Base-by-base conservation (phyloP, 768 basidiomycete genomes). In the Trichaptum fuscoviolaceum region DNA sequence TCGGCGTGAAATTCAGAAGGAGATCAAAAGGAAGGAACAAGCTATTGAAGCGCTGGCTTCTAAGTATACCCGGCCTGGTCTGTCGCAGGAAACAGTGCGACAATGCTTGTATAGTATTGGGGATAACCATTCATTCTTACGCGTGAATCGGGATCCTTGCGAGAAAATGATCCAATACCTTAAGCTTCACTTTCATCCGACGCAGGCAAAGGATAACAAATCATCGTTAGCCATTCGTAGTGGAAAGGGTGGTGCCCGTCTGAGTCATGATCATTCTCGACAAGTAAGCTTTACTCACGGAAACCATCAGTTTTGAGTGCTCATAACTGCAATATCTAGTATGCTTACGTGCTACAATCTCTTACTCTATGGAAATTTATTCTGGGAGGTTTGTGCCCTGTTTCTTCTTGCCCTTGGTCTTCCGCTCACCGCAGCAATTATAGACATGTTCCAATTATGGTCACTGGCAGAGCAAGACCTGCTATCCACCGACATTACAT, bases 391-490 rank as follows among this genome's bases (percentile, higher is more conserved):
- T 69, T 57, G 82, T 67, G 15, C 27, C 35, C 57, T 57, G 8
- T 60, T n/a, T n/a, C n/a, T n/a, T 62, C 36, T 59, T 23, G 2
- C 20, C n/a, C 23, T 20, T 26, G 34, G 18, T n/a, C 25, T 30
- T 30, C 30, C 8, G 30, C 30, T 35, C 24, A 1, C 35, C 30
- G 76, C 58, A 20, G 57, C 57, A 9, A 60, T 62, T 35, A 3
- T 36, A 93, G 92, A 95, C 71, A 93, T 95, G 90, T 95, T 95
- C 80, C 90, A 88, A 68, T 76, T 95, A 52, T 94, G 90, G 91
- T 89, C 85, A 3, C 80, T 93, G 1, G 86, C 91, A 0, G 93
- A 94, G 72, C 85, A 89, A 68, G 93, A 95, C 70, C 75, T 95
- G 17, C 82, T 95, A n/a, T 87, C 90, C 7, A 87, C 93, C 71